A percentile compares a stretch with the other conserved stretches of the same genome.
phyloP scores from a whole-genome alignment of 2,329 filamentous ascomycete species.

The Nakataea oryzae region DNA sequence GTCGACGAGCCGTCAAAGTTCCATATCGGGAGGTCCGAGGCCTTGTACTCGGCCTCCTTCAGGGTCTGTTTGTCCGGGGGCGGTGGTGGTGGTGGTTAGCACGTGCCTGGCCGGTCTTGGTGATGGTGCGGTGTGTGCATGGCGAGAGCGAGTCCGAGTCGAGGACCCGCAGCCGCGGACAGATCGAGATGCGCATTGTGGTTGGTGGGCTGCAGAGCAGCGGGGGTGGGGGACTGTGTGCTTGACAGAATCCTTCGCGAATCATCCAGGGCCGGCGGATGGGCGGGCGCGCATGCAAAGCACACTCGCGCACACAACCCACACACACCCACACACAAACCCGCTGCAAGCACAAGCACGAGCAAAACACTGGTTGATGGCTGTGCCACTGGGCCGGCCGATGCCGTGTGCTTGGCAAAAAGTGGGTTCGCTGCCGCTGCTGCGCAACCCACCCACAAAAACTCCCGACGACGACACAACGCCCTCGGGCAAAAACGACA shows the following conservation, averaged over 20 bases:
- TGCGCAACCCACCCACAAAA: neutral
- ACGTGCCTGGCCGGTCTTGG: no score
- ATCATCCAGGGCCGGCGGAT: neutral
- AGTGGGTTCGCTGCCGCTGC: neutral
- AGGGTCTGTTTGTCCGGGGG: constrained; percentile 2
- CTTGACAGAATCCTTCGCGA: neutral
- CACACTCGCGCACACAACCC: no score
- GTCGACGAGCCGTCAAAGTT: constrained; percentile 73
- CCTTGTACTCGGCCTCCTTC: constrained; percentile 12
- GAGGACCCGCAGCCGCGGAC: no score
- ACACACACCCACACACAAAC: no score
- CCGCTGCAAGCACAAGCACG: neutral
- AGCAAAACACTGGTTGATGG: neutral
- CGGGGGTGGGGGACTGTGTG: neutral
- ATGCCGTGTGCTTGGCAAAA: neutral
- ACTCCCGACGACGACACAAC: neutral
- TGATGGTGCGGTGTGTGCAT: no score
- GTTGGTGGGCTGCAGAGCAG: neutral
- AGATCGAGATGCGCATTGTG: no score
- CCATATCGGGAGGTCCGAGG: constrained; percentile 60
- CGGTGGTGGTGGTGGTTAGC: neutral
- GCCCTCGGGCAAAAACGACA: no score
- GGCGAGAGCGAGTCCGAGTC: no score
- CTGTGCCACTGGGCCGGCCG: no score
- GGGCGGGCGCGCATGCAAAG: neutral